These are phyloP conservation scores for Sphaerobolus stellatus DNA, from an alignment of 1,284 basidiomycete species.

Conservation along the genomic window DNA sequence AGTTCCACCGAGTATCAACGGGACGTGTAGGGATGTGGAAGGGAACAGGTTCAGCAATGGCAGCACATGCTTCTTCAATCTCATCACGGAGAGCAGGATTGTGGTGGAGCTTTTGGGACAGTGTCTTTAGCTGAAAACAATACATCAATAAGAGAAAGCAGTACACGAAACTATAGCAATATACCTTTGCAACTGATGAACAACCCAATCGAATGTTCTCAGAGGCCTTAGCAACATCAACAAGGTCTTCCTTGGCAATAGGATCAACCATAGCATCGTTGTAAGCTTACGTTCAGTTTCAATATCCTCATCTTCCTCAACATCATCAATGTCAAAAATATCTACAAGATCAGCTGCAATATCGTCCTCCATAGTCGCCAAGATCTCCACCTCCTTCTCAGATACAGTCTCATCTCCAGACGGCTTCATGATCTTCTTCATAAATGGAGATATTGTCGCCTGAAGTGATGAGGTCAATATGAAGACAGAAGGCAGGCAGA, in stretches of 20 bases:
- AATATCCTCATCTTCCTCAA: constrained; percentile 1
- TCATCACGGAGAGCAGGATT: neutral
- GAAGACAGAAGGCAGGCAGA: constrained; percentile 4
- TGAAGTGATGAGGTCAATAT: neutral
- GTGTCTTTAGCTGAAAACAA: neutral
- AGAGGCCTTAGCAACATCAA: neutral
- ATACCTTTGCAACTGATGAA: neutral
- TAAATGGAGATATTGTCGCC: neutral
- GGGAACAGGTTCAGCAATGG: neutral
- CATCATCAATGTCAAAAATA: neutral
- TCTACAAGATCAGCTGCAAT: too few relatives aligned
- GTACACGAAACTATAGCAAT: neutral
- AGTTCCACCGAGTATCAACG: constrained; percentile 25
- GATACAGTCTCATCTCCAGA: neutral
- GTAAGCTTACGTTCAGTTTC: neutral
- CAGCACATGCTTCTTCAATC: neutral
- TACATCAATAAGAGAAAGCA: neutral
- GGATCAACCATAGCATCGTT: neutral
- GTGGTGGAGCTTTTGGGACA: neutral
- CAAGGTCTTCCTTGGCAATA: neutral
- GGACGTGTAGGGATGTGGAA: neutral
- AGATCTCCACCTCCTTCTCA: neutral
- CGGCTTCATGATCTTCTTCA: neutral
- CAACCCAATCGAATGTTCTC: neutral
- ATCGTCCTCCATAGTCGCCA: too few relatives aligned